Evolutionary conservation across 441 rosid genomes (phyloP).

Genomic region (Adansonia grandidieri): DNA sequence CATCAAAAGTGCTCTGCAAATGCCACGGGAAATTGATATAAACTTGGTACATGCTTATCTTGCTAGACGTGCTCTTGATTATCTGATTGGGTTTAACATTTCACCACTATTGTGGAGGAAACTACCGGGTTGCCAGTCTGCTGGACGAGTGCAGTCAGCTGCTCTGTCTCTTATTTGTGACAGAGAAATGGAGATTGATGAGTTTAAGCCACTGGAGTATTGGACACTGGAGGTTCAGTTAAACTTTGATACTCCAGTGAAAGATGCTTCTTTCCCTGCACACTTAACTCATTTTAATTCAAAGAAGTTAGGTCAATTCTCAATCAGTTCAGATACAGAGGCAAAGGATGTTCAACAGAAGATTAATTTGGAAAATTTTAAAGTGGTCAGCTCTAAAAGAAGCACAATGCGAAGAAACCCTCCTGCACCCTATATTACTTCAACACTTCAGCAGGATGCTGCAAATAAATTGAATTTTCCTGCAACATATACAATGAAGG

Average conservation of each 20-base stretch:
- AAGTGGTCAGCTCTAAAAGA: constrained; percentile 63
- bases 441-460: constrained; percentile 99
- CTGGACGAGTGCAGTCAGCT: constrained; percentile 98
- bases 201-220: constrained; percentile 81
- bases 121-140: constrained; percentile 96
- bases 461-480: constrained; percentile 85
- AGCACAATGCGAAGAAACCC: constrained; percentile 66
- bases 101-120: constrained; percentile 97
- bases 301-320: constrained; percentile 74
- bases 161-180: constrained; percentile 91
- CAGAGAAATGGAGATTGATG: constrained; percentile 91
- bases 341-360: constrained; percentile 63
- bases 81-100: constrained; percentile 91
- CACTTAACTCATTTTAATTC: constrained; percentile 70
- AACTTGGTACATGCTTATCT: constrained; percentile 94
- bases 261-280: constrained; percentile 49
- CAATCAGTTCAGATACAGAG: constrained; percentile 60
- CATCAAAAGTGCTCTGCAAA: constrained; percentile 74
- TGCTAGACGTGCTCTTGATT: constrained; percentile 97
- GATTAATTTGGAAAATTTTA: constrained; percentile 54
- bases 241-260: constrained; percentile 38
- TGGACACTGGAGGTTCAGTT: constrained; percentile 71
- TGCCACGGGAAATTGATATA: constrained; percentile 82
- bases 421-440: constrained; percentile 96
- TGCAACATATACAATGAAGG: constrained; percentile 87